These are phyloP conservation scores for Sporothrix luriei DNA, from an alignment of 2,329 filamentous ascomycete genomes.

Conservation along the genomic window DNA sequence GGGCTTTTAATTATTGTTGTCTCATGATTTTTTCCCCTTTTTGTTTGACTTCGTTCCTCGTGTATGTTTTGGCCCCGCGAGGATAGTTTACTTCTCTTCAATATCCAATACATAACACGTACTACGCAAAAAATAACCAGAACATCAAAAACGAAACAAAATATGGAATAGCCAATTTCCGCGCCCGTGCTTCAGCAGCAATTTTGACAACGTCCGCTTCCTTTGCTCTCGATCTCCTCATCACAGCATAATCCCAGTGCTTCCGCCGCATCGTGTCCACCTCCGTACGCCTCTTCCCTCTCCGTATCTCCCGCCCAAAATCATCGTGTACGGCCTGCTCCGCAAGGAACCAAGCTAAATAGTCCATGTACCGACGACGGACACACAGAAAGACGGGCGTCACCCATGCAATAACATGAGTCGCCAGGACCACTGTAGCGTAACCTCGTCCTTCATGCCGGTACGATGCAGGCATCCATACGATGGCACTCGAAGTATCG, in stretches of 20 bases:
- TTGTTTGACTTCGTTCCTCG: too few relatives aligned
- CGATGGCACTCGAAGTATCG: not conserved
- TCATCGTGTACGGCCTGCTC: not conserved
- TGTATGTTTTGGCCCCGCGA: too few relatives aligned
- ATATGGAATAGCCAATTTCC: not conserved
- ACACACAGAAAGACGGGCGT: not conserved
- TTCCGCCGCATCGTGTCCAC: too few relatives aligned
- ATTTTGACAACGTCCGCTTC: not conserved
- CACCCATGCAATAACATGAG: not conserved
- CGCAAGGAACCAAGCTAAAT: not conserved
- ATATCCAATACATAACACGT: too few relatives aligned
- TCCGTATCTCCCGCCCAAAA: not conserved
- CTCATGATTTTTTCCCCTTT: too few relatives aligned
- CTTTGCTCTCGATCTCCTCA: not conserved
- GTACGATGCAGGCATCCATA: not conserved
- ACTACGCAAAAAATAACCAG: not conserved
- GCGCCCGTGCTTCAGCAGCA: not conserved
- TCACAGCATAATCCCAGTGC: not conserved
- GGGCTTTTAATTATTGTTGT: too few relatives aligned
- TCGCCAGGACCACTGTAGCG: not conserved
- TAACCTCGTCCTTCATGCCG: not conserved
- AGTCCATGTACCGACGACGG: not conserved
- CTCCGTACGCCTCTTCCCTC: not conserved
- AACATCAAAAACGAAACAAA: not conserved
- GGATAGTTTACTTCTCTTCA: too few relatives aligned